Percentiles rank a stretch among this genome's conserved stretches.
These are phyloP conservation scores for Penicillium sp. DNA, from an alignment of 2,329 filamentous ascomycete genomes.

Conservation along the genomic window DNA sequence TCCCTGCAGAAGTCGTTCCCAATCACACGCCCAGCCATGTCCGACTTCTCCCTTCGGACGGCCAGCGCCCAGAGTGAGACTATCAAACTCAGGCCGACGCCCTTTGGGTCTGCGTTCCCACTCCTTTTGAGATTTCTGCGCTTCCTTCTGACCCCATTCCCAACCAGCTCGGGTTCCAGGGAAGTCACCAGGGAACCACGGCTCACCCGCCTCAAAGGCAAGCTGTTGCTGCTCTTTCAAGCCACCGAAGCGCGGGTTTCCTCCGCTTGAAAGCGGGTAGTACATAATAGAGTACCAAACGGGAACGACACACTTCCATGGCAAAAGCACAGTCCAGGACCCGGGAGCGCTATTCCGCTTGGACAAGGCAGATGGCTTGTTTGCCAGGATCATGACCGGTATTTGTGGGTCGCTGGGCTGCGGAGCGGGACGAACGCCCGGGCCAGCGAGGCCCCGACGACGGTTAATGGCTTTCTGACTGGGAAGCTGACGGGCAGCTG, in stretches of 20 bases:
- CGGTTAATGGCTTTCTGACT: constrained; percentile 79
- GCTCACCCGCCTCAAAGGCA: constrained; percentile 71
- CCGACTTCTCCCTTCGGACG: constrained; percentile 77
- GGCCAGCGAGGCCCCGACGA: constrained; percentile 63
- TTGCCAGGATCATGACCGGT: constrained; percentile 70
- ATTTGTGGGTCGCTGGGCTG: constrained; percentile 69
- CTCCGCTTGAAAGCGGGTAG: constrained; percentile 74
- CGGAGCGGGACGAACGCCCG: constrained; percentile 63
- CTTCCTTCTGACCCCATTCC: constrained; percentile 71
- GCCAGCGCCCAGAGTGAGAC: constrained; percentile 70
- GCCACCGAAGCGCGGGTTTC: constrained; percentile 80
- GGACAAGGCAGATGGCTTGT: constrained; percentile 45
- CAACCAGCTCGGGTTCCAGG: constrained; percentile 77
- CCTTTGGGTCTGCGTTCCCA: constrained; percentile 81
- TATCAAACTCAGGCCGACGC: constrained; percentile 74
- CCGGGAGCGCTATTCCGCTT: constrained; percentile 57
- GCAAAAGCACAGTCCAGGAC: constrained; percentile 79
- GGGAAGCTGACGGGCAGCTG: constrained; percentile 65
- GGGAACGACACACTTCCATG: constrained; percentile 84
- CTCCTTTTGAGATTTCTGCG: constrained; percentile 57
- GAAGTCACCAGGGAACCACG: constrained; percentile 86
- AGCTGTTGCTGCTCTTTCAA: constrained; percentile 77
- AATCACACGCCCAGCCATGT: constrained; percentile 79
- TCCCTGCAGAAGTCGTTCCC: constrained; percentile 64
- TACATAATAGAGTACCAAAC: constrained; percentile 87